Base-by-base conservation (phyloP, 2,329 filamentous ascomycete species). In the Exophiala lecanii-corni region DNA sequence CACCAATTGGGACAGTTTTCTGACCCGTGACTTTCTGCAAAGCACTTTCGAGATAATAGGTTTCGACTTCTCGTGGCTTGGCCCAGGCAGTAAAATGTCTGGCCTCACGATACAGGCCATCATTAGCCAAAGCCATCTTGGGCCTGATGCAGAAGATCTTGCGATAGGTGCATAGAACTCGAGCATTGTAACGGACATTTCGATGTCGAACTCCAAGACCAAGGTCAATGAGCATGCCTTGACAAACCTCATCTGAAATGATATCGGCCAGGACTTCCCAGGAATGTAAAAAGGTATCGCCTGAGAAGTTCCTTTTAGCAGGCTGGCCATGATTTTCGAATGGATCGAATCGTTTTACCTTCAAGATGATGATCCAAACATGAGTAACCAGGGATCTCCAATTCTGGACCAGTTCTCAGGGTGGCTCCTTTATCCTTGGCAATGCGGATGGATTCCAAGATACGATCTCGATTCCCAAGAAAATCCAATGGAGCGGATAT, bases 101-200 rank as follows among this genome's bases (percentile, higher is more conserved):
- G 64, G 73, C 73, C 57, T 82, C 79, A 19, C 75, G 63, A 58
- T 77, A 81, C 53, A 80, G 84, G 2, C 83, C 84, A 60, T 86
- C 81, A 47, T 84, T 82, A 36, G 82, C 82, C 4, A 89, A 72
- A 55, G 72, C 81, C 50, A 86, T 70, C 63, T 88, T 89, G 0
- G 84, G 84, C 21, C 84, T 71, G 44, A 92, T 82, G 45, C 83
- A 69, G 13, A 89, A 64, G 15, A 89, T 81, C 63, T 81, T 79
- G 38, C 78, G 74, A 53, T 89, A 76, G 38, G 79, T 70, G 47
- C 71, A 69, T 49, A 86, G 74, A n/a, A 83, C 69, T 17, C 84
- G 70, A 53, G 77, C 79, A 60, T 85, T 86, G 65, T 79, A 86
- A 41, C 75, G 70, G 39, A 76, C 69, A 55, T 79, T 79, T 5